Conservation (phyloP, 495 filamentous ascomycete species). For the Hyaloscypha bicolor region DNA sequence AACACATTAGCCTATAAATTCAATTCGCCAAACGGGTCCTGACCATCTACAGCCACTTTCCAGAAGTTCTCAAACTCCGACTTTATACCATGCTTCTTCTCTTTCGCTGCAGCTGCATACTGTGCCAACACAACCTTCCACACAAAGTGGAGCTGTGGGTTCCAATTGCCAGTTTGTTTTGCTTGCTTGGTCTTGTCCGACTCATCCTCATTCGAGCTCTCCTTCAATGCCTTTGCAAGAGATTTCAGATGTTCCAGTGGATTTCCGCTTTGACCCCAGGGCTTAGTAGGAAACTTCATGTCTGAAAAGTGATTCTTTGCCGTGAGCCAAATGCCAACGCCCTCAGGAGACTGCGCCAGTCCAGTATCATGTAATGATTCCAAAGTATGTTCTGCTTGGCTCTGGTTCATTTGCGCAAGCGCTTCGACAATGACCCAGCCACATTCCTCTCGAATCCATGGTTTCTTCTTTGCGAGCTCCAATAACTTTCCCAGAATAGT, state of each 20-base stretch:
- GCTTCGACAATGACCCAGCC: slow-evolving; percentile 68
- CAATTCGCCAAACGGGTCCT: slow-evolving; percentile 27
- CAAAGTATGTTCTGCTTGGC: slow-evolving; percentile 62
- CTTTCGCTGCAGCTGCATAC: slow-evolving; percentile 42
- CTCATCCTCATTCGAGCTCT: slow-evolving; percentile 58
- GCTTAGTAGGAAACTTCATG: slow-evolving; percentile 62
- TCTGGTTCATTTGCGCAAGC: slow-evolving; percentile 48
- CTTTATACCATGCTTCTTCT: slow-evolving; percentile 39
- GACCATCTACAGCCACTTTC: slow-evolving; percentile 78
- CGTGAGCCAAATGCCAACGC: slow-evolving; percentile 84
- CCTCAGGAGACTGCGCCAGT: slow-evolving; percentile 77
- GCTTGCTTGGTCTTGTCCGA: slow-evolving; percentile 47
- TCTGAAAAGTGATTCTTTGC: slow-evolving; percentile 64
- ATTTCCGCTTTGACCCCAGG: slow-evolving; percentile 70
- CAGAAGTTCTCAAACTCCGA: slow-evolving; percentile 76
- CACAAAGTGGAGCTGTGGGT: slow-evolving; percentile 79
- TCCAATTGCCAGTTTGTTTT: slow-evolving; percentile 67
- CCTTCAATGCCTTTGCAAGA: slow-evolving; percentile 77
- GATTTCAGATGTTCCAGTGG: slow-evolving; percentile 69
- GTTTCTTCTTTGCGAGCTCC: slow-evolving; percentile 63
- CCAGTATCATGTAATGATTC: slow-evolving; percentile 62
- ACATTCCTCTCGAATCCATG: slow-evolving; percentile 88
- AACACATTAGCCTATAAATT: slow-evolving; percentile 7
- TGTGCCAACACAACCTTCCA: slow-evolving; percentile 75
- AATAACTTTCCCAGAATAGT: slow-evolving; percentile 61